A percentile compares a stretch with the other conserved stretches of the same genome.
phyloP scores from a whole-genome alignment of 352 stramenopile species.

The Phytophthora fragariae region DNA sequence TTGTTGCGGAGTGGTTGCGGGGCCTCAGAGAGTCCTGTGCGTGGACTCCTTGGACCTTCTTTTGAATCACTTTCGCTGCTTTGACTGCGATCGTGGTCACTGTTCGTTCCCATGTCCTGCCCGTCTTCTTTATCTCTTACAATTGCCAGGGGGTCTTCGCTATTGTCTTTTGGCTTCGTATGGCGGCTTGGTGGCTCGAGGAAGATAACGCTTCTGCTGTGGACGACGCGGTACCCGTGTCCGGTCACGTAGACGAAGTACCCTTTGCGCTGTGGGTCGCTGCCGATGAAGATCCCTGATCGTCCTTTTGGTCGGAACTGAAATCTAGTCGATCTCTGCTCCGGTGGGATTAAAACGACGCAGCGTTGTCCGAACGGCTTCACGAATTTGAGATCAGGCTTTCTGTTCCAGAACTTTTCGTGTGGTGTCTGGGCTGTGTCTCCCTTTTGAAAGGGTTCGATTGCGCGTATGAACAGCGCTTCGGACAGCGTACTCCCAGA shows the following conservation, averaged over 20 bases:
- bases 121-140: too few relatives aligned
- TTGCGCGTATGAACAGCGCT: neutral
- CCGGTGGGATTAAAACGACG: slow-evolving; percentile 5
- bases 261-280: slow-evolving; percentile 16
- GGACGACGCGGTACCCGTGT: neutral
- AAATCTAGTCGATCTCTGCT: neutral
- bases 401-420: slow-evolving; percentile 17
- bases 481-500: too few relatives aligned
- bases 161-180: too few relatives aligned
- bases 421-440: neutral
- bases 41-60: too few relatives aligned
- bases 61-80: too few relatives aligned
- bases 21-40: too few relatives aligned
- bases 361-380: slow-evolving; percentile 13
- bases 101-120: too few relatives aligned
- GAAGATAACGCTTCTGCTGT: slow-evolving; percentile 24
- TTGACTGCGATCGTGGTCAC: too few relatives aligned
- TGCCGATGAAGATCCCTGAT: slow-evolving; percentile 14
- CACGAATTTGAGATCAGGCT: slow-evolving; percentile 14
- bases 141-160: too few relatives aligned
- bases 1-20: too few relatives aligned
- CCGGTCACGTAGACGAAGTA: slow-evolving; percentile 25
- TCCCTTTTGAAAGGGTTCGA: neutral
- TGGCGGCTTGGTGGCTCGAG: neutral
- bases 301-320: slow-evolving; percentile 15